These are phyloP conservation scores for Eutrema heterophyllum DNA, from an alignment of 345 rosid genomes.

Conservation along the genomic window DNA sequence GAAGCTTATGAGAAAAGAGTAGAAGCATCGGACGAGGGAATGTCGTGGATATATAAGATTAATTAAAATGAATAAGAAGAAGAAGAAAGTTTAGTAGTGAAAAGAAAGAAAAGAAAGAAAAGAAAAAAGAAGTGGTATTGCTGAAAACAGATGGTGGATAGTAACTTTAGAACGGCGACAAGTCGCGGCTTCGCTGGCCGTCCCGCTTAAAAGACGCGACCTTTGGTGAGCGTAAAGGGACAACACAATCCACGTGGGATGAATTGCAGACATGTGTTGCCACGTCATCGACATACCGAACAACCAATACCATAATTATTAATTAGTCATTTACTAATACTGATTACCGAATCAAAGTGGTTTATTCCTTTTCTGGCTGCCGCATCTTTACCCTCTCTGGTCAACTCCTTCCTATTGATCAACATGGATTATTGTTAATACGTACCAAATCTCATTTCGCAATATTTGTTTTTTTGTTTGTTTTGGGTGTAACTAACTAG, in stretches of 20 bases:
- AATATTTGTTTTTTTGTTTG: not conserved
- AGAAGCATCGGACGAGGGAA: not conserved
- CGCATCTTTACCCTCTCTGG: conserved; percentile 7
- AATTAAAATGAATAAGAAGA: not conserved
- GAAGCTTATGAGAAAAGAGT: not conserved
- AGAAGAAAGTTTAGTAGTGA: not conserved
- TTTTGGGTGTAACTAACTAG: not conserved
- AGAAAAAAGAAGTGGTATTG: not conserved
- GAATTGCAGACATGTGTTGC: conserved; percentile 8
- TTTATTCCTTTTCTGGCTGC: conserved; percentile 25
- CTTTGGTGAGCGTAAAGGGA: conserved; percentile 11
- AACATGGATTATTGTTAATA: not conserved
- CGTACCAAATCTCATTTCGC: not conserved
- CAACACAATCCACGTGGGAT: conserved; percentile 14
- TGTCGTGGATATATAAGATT: not conserved
- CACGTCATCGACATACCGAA: conserved; percentile 2
- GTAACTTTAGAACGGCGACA: conserved; percentile 19
- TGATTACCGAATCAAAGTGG: conserved; percentile 21
- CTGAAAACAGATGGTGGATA: not conserved
- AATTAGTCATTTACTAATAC: not conserved
- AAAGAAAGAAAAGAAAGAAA: not conserved
- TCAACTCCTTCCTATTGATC: conserved; percentile 10
- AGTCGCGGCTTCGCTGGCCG: conserved; percentile 23
- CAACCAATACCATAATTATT: not conserved
- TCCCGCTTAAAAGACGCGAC: conserved; percentile 13